Base-by-base conservation (phyloP, 1,284 basidiomycete genomes). In the Malassezia brasiliensis region DNA sequence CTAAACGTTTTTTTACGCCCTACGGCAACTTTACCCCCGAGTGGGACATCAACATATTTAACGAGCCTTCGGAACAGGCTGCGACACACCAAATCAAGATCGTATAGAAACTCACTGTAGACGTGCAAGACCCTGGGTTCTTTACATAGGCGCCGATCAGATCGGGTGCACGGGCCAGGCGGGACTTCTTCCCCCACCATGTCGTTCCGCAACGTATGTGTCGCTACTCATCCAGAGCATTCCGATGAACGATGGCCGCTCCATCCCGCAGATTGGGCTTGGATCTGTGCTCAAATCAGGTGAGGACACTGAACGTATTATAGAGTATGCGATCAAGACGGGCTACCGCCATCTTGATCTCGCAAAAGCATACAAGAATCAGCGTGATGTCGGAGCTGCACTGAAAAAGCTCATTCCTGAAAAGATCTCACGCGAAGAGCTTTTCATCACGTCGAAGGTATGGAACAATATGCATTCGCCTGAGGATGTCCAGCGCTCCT, bases 241-340 rank as follows among this genome's bases (percentile, higher is more conserved):
- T 44, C 63, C 61, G 8, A 63, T 72, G 50, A 70, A 69, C 62
- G 68, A 70, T 62, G 69, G 69, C 45, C 65, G 67, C 59, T 58
- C 59, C 44, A 72, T 73, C 53, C 70, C 70, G 8, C 64, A 63
- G 50, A 63, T 73, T 66, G 88, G 87, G 41, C 80, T 88, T 38
- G 87, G 87, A 8, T 89, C 87, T 25, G 89, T 86, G 87, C 79
- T 83, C 49, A 85, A 85, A 22, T 78, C 83, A 69, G 84, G 84
- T n/a, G 79, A 83, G 22, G 85, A 89, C 73, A 87, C 88, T 53
- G 83, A 84, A 76, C 79, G 80, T 47, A 84, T 86, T 52, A 64
- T 73, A 37, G 60, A 62, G 47, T 34, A 59, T 47, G 67, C 70
- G 25, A 52, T 69, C 41, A 66, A 66, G 50, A 39, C 38, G 8